phyloP scores from a whole-genome alignment of 2,329 filamentous ascomycete species.

The Penicillium paneum region DNA sequence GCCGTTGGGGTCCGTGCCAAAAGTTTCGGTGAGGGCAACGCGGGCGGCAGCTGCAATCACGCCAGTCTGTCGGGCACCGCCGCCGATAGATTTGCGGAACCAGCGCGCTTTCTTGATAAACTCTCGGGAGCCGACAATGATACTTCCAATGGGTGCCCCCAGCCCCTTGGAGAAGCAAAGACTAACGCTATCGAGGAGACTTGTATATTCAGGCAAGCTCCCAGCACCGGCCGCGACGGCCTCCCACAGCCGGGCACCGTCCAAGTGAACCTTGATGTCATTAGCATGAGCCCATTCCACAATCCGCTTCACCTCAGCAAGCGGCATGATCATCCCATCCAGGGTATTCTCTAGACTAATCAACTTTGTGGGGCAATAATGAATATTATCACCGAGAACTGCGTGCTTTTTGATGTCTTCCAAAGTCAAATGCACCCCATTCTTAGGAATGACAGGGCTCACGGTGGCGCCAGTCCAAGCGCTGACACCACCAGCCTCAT shows the following conservation, averaged over 20 bases:
- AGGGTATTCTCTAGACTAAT: conserved; percentile 86
- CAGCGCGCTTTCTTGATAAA: conserved; percentile 68
- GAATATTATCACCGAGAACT: conserved; percentile 64
- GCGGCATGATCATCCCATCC: conserved; percentile 72
- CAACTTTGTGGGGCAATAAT: conserved; percentile 74
- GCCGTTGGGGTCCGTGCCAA: conserved; percentile 56
- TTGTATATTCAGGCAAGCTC: conserved; percentile 63
- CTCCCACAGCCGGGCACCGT: conserved; percentile 80
- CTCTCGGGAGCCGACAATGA: conserved; percentile 60
- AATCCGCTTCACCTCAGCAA: conserved; percentile 68
- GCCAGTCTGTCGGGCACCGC: conserved; percentile 72
- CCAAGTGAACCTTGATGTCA: conserved; percentile 68
- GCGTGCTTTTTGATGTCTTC: conserved; percentile 69
- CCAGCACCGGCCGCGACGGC: conserved; percentile 69
- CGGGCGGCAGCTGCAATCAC: conserved; percentile 72
- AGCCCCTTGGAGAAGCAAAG: conserved; percentile 81
- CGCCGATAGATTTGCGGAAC: conserved; percentile 77
- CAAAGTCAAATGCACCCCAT: conserved; percentile 70
- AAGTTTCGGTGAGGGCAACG: conserved; percentile 76
- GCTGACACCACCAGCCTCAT: conserved; percentile 66
- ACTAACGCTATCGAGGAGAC: conserved; percentile 69
- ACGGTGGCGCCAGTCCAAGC: conserved; percentile 69
- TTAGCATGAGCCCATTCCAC: conserved; percentile 64
- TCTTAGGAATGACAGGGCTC: conserved; percentile 63
- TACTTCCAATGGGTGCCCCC: conserved; percentile 74